phyloP scores from a whole-genome alignment of 768 basidiomycete species.

The Trametes coccinea region DNA sequence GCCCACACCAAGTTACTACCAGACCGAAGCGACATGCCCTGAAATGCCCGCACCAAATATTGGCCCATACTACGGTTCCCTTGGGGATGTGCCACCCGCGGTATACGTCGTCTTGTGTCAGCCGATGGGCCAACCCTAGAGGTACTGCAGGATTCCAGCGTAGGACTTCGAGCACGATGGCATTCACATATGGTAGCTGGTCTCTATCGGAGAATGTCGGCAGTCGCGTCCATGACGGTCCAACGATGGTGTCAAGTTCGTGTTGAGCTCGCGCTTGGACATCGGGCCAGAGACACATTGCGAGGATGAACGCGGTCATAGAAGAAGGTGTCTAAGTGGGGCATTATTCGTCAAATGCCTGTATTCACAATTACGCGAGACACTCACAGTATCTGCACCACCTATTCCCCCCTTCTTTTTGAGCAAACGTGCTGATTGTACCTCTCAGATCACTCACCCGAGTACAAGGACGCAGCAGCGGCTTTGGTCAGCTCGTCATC shows the following conservation, averaged over 20 bases:
- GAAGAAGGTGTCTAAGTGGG: constrained; percentile 32
- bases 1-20: neutral
- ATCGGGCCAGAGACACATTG: constrained; percentile 39
- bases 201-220: constrained; percentile 14
- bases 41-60: constrained; percentile 30
- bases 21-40: neutral
- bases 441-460: constrained; percentile 1
- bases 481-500: constrained; percentile 21
- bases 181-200: constrained; percentile 16
- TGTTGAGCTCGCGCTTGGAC: constrained; percentile 31
- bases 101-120: constrained; percentile 32
- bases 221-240: constrained; percentile 6
- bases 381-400: constrained; percentile 32
- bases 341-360: too few relatives aligned
- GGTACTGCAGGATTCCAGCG: constrained; percentile 33
- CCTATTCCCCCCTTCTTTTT: constrained; percentile 15
- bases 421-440: neutral
- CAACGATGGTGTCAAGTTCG: constrained; percentile 30
- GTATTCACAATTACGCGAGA: too few relatives aligned
- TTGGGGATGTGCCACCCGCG: constrained; percentile 30
- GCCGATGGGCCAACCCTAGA: constrained; percentile 29
- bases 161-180: constrained; percentile 28
- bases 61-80: constrained; percentile 33
- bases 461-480: constrained; percentile 20
- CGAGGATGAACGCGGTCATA: constrained; percentile 38